phyloP scores from a whole-genome alignment of 1,139 yeast genomes.

The Zygotorulaspora mrakii region DNA sequence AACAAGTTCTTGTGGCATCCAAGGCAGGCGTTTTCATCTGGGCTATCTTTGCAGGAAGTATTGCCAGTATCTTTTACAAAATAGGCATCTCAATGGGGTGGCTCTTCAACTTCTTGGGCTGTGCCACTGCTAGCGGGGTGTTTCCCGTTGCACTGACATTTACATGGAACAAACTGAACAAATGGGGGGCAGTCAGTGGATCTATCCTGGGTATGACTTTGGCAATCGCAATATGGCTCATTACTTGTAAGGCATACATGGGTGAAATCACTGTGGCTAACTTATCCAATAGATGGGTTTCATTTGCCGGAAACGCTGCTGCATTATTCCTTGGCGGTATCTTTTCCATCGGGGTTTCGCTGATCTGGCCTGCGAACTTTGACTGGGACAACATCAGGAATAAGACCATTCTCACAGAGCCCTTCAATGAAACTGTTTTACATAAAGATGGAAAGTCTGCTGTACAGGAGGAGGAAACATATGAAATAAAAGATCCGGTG shows the following conservation, averaged over 20 bases:
- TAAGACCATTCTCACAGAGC: constrained; percentile 36
- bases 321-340: constrained; percentile 37
- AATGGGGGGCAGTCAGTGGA: constrained; percentile 40
- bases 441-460: constrained; percentile 1
- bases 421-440: too few species aligned
- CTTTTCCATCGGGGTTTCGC: constrained; percentile 35
- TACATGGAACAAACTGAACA: constrained; percentile 42
- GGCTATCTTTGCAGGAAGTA: constrained; percentile 40
- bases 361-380: constrained; percentile 41
- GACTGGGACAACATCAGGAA: constrained; percentile 40
- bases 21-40: constrained; percentile 41
- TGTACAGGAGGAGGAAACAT: not conserved
- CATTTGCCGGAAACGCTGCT: constrained; percentile 33
- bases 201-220: constrained; percentile 48
- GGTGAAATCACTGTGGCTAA: constrained; percentile 35
- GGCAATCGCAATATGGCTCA: constrained; percentile 53
- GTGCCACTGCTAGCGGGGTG: constrained; percentile 44
- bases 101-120: constrained; percentile 44
- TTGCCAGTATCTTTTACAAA: constrained; percentile 44
- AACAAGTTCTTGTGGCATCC: constrained; percentile 41
- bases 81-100: constrained; percentile 41
- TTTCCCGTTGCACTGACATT: constrained; percentile 43
- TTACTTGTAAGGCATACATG: constrained; percentile 31
- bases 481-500: not conserved
- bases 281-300: constrained; percentile 29